These are phyloP conservation scores for Phytopythium chamaehyphon DNA, from an alignment of 352 stramenopile species.

Conservation along the genomic window DNA sequence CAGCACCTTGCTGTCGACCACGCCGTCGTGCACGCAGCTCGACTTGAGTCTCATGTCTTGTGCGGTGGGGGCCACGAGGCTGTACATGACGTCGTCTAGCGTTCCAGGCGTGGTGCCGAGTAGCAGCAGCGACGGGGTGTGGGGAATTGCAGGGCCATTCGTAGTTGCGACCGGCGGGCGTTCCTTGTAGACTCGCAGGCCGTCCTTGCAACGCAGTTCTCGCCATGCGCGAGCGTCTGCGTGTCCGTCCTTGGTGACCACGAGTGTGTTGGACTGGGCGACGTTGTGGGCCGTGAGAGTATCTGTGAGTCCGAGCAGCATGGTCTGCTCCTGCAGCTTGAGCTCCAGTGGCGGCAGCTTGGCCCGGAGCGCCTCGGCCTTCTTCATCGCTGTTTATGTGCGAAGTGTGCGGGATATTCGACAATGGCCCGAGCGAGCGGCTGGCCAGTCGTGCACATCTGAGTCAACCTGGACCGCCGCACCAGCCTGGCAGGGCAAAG, in stretches of 20 bases:
- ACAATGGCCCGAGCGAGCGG: background rate
- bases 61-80: slow-evolving; percentile 26
- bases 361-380: background rate
- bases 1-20: slow-evolving; percentile 45
- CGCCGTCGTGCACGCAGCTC: slow-evolving; percentile 39
- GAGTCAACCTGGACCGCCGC: too few species aligned
- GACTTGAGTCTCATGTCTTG: slow-evolving; percentile 41
- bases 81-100: slow-evolving; percentile 50
- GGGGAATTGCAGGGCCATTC: slow-evolving; percentile 3
- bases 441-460: too few species aligned
- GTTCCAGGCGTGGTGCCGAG: slow-evolving; percentile 33
- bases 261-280: slow-evolving; percentile 42
- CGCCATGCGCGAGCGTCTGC: slow-evolving; percentile 29
- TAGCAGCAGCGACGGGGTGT: slow-evolving; percentile 27
- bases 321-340: slow-evolving; percentile 24
- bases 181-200: slow-evolving; percentile 30
- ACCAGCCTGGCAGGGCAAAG: too few species aligned
- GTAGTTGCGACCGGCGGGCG: slow-evolving; percentile 4
- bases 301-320: slow-evolving; percentile 27
- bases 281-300: slow-evolving; percentile 46
- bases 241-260: slow-evolving; percentile 37
- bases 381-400: background rate
- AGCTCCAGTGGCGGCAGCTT: slow-evolving; percentile 5
- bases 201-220: slow-evolving; percentile 21
- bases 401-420: background rate